A percentile compares a stretch with the other conserved stretches of the same genome.
These are phyloP conservation scores for Cordyceps farinosa DNA, from an alignment of 2,329 filamentous ascomycete species.

Conservation along the genomic window DNA sequence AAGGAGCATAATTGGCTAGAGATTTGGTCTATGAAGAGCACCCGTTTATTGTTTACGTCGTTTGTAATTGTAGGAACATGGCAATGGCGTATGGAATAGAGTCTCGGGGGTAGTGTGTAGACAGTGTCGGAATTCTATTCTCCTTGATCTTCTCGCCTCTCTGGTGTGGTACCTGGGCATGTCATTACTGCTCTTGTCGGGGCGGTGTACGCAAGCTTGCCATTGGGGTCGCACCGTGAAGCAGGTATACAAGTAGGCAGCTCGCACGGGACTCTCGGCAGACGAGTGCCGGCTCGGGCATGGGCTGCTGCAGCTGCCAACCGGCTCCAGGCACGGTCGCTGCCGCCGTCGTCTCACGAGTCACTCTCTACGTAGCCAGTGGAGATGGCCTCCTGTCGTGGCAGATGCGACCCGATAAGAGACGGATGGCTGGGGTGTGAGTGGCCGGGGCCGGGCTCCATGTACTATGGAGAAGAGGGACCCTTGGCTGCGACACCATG, in stretches of 20 bases:
- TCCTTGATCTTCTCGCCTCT: too few species aligned
- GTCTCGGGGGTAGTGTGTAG: neutral
- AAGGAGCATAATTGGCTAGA: neutral
- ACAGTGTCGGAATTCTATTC: neutral
- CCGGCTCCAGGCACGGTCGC: neutral
- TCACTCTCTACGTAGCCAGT: neutral
- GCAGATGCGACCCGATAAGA: neutral
- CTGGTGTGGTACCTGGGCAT: neutral
- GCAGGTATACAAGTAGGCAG: neutral
- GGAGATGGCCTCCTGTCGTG: neutral
- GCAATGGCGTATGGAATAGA: neutral
- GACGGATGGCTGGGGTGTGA: neutral
- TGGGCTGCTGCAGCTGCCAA: neutral
- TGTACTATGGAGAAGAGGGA: neutral
- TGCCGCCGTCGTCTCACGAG: too few species aligned
- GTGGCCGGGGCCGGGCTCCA: neutral
- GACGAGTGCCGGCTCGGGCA: neutral
- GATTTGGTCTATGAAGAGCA: neutral
- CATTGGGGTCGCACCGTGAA: too few species aligned
- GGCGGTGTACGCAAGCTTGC: too few species aligned
- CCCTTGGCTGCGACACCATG: neutral
- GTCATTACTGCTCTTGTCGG: neutral
- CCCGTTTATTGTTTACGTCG: neutral
- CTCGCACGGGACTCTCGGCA: neutral
- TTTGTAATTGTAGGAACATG: neutral